Evolutionary conservation across 2,329 filamentous ascomycete genomes (phyloP), one percentile per base, ranked within the genome.

Genomic region (Raffaelea ambrosiae): DNA sequence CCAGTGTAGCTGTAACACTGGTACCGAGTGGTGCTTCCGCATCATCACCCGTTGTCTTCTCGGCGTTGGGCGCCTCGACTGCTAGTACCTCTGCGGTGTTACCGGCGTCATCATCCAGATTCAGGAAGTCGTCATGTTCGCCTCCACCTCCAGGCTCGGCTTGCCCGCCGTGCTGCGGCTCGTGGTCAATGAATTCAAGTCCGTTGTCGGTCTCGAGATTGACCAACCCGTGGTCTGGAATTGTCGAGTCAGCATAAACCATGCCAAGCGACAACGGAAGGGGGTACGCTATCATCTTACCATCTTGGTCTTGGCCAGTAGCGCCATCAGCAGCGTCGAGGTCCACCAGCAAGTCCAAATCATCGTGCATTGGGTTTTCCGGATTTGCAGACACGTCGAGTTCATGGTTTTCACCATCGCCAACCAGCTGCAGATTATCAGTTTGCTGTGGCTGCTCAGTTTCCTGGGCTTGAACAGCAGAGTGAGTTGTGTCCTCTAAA

Each of bases 1-100:
- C 57, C 18, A 65, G 42, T 5, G 62, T 66, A 2, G 54, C 57
- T 7, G 58, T 62, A 10, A 58, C 57, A 36, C 63, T 65, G 7
- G 51, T 48, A 2, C 19, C 47, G 2, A 51, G 46, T 0, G 50
- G 46, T 3, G 26, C 23, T 1, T 49, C 43, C 11, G 20, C 13
- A 13, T 50, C 46, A 3, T 49, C 46, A 4, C 48, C 46, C 1
- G 36, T 16, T 3, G 18, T 39, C 36, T 46, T 44, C 18, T 46
- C 33, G 23, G 13, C 11, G 7, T 36, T 13, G 3, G 31, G 26
- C 16, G 33, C 3, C 3, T 35, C 40, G 11, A 31, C 45, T 4
- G 26, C 36, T 22, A 19, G 29, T 20, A 40, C 23, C 3, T 23
- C 31, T 3, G 23, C 33, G 1, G 18, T 29, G 4, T 46, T 43